Conservation (phyloP, 441 rosid species). For the Adansonia gregorii region DNA sequence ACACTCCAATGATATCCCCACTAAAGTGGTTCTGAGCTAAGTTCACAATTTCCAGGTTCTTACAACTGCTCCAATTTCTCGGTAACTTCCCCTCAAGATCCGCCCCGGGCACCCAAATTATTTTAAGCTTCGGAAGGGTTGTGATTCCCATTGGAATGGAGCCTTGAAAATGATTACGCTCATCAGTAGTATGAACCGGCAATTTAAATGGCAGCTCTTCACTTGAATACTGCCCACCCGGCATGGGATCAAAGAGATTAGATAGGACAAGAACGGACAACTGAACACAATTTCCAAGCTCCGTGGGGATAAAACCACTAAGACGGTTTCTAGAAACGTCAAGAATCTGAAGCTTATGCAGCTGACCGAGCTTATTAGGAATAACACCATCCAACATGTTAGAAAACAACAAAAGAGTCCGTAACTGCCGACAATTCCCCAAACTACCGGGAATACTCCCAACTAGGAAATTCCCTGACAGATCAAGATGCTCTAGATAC, state of each 20-base stretch:
- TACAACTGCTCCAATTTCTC: slow-evolving; percentile 48
- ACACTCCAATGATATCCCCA: slow-evolving; percentile 43
- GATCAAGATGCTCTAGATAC: slow-evolving; percentile 64
- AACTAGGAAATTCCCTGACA: slow-evolving; percentile 59
- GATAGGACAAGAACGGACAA: slow-evolving; percentile 64
- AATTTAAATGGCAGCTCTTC: background rate
- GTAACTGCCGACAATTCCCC: slow-evolving; percentile 52
- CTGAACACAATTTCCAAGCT: slow-evolving; percentile 56
- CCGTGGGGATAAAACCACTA: slow-evolving; percentile 51
- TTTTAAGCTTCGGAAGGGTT: slow-evolving; percentile 49
- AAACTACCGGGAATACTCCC: slow-evolving; percentile 59
- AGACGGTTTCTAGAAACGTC: slow-evolving; percentile 65
- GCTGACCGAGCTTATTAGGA: slow-evolving; percentile 54
- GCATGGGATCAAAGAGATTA: slow-evolving; percentile 40
- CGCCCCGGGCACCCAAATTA: slow-evolving; percentile 61
- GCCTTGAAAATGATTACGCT: slow-evolving; percentile 50
- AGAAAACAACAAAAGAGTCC: slow-evolving; percentile 53
- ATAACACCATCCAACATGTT: slow-evolving; percentile 61
- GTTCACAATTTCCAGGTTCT: slow-evolving; percentile 57
- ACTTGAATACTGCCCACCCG: slow-evolving; percentile 29
- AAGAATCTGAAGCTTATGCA: slow-evolving; percentile 57
- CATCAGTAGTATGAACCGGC: slow-evolving; percentile 21
- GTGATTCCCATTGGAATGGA: slow-evolving; percentile 46
- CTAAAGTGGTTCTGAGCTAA: slow-evolving; percentile 54
- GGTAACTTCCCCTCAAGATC: slow-evolving; percentile 54